Evolutionary conservation across 2,329 filamentous ascomycete species (phyloP), one percentile per base, ranked within the genome.

Genomic region (Fusarium sp.): DNA sequence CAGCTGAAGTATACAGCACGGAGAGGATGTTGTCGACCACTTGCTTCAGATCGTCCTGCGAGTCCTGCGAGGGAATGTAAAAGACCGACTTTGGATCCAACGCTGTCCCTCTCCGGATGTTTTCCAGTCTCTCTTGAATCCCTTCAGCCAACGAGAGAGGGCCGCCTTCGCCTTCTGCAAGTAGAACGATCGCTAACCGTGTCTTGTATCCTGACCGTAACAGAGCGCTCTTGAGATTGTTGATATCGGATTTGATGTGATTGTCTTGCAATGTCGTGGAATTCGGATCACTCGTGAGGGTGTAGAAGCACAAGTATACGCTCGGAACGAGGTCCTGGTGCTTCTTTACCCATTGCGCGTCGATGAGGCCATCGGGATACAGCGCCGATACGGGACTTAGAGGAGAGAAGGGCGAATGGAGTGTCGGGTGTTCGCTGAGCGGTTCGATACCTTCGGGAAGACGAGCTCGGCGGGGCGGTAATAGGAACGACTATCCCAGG

Each of bases 371-470:
- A 80, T 98, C 96, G 9, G 95, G 94, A 76, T 96, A 98, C 4
- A 97, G 86, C 4, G 89, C 84, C 9, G 95, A 97, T 9, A 87
- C 87, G 5, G 94, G 94, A 39, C 92, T 96, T 31, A 98, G 85
- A 1, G 95, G 96, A 4, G 96, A 98, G 70, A 97, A 89, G 2
- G 94, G 93, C 14, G 96, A 98, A 79, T 98, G 95, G 6, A 97
- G 82, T n/a, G 89, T 83, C 62, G 85, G 81, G 19, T 84, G 80
- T 24, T 83, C 78, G 38, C 81, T 78, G 54, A 85, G 80, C 5
- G 80, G 75, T 51, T 87, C 84, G 73, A 85, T 80, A 56, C 85
- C 81, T 46, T 84, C 83, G 19, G 85, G 86, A 46, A 87, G 80
- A 63, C 80, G 82, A 36, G 87, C 87, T 72, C 85, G 85, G 66